Conservation (phyloP, 2,329 filamentous ascomycete genomes). For the Aspergillus proliferans region DNA sequence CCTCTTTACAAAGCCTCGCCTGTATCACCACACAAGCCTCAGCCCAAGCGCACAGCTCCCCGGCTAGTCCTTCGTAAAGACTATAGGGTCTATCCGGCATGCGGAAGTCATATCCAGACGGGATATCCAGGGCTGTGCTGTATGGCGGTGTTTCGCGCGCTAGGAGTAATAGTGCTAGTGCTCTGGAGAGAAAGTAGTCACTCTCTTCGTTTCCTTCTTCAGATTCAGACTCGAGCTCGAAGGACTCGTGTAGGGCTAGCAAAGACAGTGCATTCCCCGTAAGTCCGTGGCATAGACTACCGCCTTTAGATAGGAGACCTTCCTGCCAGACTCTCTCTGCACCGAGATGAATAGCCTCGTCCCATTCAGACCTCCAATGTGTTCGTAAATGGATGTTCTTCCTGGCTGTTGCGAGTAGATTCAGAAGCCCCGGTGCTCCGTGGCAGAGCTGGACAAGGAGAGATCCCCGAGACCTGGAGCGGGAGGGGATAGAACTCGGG, state of each 20-base stretch:
- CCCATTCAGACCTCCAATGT: constrained; percentile 36
- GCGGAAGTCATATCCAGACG: constrained; percentile 25
- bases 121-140: constrained; percentile 11
- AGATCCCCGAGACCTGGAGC: constrained; percentile 14
- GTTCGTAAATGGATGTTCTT: constrained; percentile 19
- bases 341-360: constrained; percentile 26
- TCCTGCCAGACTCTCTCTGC: constrained; percentile 35
- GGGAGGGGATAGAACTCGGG: constrained; percentile 30
- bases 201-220: constrained; percentile 17
- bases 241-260: constrained; percentile 29
- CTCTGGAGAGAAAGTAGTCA: constrained; percentile 34
- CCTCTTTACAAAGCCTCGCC: constrained; percentile 25
- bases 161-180: constrained; percentile 33
- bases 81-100: constrained; percentile 36
- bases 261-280: constrained; percentile 38
- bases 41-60: constrained; percentile 37
- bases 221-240: constrained; percentile 23
- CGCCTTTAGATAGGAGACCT: constrained; percentile 37
- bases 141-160: constrained; percentile 34
- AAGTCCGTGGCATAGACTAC: constrained; percentile 37
- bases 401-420: constrained; percentile 30
- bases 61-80: constrained; percentile 36
- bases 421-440: constrained; percentile 33
- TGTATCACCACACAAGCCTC: constrained; percentile 33
- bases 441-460: constrained; percentile 39